Evolutionary conservation across 495 filamentous ascomycete genomes (phyloP), one percentile per base, ranked within the genome.

Genomic region (Collariella sp.): DNA sequence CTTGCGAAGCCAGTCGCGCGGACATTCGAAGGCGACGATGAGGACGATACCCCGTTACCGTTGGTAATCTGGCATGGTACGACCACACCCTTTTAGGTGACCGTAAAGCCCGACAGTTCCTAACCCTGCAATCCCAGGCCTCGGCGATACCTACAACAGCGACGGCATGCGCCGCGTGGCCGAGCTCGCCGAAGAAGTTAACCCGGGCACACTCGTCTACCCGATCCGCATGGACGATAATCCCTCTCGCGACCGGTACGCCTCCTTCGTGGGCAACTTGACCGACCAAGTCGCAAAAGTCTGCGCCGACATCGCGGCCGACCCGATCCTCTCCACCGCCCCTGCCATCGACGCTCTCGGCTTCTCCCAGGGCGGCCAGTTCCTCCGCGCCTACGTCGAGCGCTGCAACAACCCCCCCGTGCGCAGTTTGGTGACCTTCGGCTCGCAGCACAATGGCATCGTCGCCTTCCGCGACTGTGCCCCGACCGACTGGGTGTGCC

Each of bases 331-430:
- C 16, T 84, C 84, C 40, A 84, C 83, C 13, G 87, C 88, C 5
- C 82, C 84, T 0, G 87, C 85, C 55, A 78, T 96, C 69, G 91
- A 97, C 69, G 94, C 88, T 2, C 68, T 98, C 18, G 93, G 93
- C 5, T 96, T 97, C 76, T 91, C 86, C 23, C 93, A 98, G 68
- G 93, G 93, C 58, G 94, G 93, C 31, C 89, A 95, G 64, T 96
- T 98, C 73, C 80, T 98, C 12, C 86, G 93, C 55, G 93, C 77
- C n/a, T 91, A 91, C 70, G 77, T 95, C 62, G 85, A 98, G 76
- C 80, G 88, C 12, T 98, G 93, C 77, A 94, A 93, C 69, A 69
- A 66, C 42, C 88, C 90, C 2, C 87, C 83, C 2, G 81, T 97
- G 19, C 78, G 79, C 39, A 93, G 80, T 63, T 79, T 98, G 20